phyloP scores from a whole-genome alignment of 2,329 filamentous ascomycete species.

The Nectriaceae sp. region DNA sequence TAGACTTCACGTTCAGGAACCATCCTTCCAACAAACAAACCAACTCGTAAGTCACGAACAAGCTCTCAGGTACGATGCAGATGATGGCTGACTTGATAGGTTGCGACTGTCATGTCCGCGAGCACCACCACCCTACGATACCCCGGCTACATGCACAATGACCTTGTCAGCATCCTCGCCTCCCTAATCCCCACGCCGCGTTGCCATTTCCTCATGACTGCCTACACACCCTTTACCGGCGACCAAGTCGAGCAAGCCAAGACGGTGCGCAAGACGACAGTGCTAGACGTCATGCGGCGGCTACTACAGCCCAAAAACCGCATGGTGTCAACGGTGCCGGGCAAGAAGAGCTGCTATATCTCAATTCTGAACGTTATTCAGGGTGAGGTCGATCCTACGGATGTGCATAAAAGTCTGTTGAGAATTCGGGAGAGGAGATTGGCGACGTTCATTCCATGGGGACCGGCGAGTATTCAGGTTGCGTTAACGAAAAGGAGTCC shows the following conservation, averaged over 20 bases:
- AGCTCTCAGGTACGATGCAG: neutral
- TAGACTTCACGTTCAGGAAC: slow-evolving; percentile 89
- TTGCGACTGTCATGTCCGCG: slow-evolving; percentile 97
- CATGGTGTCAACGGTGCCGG: slow-evolving; percentile 95
- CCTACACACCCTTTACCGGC: slow-evolving; percentile 96
- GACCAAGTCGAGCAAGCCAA: slow-evolving; percentile 96
- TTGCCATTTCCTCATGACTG: slow-evolving; percentile 97
- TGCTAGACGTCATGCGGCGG: slow-evolving; percentile 95
- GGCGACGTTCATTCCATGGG: slow-evolving; percentile 98
- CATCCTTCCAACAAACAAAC: slow-evolving; percentile 96
- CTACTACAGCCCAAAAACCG: slow-evolving; percentile 97
- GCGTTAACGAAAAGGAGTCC: slow-evolving; percentile 95
- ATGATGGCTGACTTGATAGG: slow-evolving; percentile 42
- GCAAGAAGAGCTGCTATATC: slow-evolving; percentile 98
- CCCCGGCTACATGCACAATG: slow-evolving; percentile 99
- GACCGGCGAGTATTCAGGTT: slow-evolving; percentile 95
- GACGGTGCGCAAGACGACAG: slow-evolving; percentile 96
- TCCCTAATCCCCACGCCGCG: slow-evolving; percentile 94
- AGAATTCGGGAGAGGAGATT: slow-evolving; percentile 92
- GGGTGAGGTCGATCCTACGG: slow-evolving; percentile 95
- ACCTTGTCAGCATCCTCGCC: slow-evolving; percentile 94
- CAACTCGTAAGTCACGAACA: slow-evolving; percentile 67
- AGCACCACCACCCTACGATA: slow-evolving; percentile 96
- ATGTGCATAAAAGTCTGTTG: slow-evolving; percentile 96
- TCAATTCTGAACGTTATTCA: slow-evolving; percentile 99